phyloP scores from a whole-genome alignment of 2,329 filamentous ascomycete species.

The Pleurostoma richardsiae region DNA sequence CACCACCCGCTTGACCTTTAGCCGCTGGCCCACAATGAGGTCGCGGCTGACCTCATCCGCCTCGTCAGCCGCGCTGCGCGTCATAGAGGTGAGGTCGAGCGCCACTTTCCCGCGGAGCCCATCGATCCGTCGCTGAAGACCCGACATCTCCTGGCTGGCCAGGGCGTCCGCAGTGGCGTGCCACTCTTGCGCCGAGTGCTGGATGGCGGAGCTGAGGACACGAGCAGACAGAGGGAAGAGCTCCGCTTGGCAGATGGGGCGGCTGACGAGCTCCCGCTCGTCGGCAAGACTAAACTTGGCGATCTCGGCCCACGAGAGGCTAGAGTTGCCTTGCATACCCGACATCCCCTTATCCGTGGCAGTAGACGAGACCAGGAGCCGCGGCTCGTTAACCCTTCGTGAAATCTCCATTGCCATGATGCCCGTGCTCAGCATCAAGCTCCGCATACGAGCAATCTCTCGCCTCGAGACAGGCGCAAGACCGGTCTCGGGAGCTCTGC shows the following conservation, averaged over 20 bases:
- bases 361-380: conserved; percentile 26
- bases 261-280: conserved; percentile 19
- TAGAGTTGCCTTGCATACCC: conserved; percentile 11
- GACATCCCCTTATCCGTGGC: conserved; percentile 14
- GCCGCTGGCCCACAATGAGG: conserved; percentile 68
- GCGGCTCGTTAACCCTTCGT: conserved; percentile 52
- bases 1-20: conserved; percentile 74
- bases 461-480: conserved; percentile 50
- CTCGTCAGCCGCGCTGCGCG: conserved; percentile 66
- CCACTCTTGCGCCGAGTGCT: conserved; percentile 48
- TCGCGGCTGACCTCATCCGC: conserved; percentile 76
- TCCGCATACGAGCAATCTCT: conserved; percentile 76
- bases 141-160: conserved; percentile 47
- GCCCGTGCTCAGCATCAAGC: conserved; percentile 77
- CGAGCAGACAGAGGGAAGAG: conserved; percentile 47
- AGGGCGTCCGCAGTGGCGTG: conserved; percentile 56
- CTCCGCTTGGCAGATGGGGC: conserved; percentile 33
- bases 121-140: conserved; percentile 44
- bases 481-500: conserved; percentile 16
- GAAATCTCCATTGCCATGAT: conserved; percentile 82
- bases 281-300: conserved; percentile 30
- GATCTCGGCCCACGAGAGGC: conserved; percentile 37
- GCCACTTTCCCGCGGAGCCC: conserved; percentile 39
- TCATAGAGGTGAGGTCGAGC: conserved; percentile 52
- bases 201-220: conserved; percentile 42